Base-by-base conservation (phyloP, 139 green algal species). In the Limnomonas spitsbergensis region DNA sequence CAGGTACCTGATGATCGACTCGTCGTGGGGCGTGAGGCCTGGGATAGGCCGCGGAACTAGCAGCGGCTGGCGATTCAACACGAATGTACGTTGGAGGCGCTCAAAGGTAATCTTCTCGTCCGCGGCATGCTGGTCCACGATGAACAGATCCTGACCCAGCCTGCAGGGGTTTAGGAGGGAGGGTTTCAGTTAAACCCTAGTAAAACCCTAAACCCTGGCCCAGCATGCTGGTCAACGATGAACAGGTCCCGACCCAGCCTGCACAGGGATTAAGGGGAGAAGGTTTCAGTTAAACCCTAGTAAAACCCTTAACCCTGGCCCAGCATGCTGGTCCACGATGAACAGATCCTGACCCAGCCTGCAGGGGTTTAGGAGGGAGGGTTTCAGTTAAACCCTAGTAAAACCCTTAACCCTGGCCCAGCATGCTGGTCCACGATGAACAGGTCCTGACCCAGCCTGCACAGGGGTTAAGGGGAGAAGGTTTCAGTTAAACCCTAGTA, bases 21-120 rank as follows among this genome's bases (percentile, higher is more conserved):
- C 75, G 53, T 91, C 83, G 52, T 87, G 69, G 2, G 70, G 77
- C n/a, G 72, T 53, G 0, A 88, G 75, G 42, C 27, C 53, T 0
- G 77, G 66, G 53, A 96, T 87, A 6, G 35, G 53, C 52, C 81
- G 67, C 0, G 95, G 94, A 34, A 36, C 56, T 53, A 98, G 81
- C 78, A 98, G 87, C 37, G 90, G 91, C 86, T 98, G 95, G 54
- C 78, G 78, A 79, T 95, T 94, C 20, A 98, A 81, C 7, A n/a
- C 37, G 31, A 78, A 71, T n/a, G 38, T 73, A 35, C 47, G 71
- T 72, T 83, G 75, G 66, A 95, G 80, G 20, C 90, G 84, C 88
- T 99, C 95, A 85, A 98, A 99, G 77, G 93, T 99, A 81, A 82
- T 90, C 82, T 97, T 98, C 84, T 99, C 95, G 61, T 98, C 95